Base-by-base conservation (phyloP, 169 alveolate species). In the Cryptosporidium viatorum region DNA sequence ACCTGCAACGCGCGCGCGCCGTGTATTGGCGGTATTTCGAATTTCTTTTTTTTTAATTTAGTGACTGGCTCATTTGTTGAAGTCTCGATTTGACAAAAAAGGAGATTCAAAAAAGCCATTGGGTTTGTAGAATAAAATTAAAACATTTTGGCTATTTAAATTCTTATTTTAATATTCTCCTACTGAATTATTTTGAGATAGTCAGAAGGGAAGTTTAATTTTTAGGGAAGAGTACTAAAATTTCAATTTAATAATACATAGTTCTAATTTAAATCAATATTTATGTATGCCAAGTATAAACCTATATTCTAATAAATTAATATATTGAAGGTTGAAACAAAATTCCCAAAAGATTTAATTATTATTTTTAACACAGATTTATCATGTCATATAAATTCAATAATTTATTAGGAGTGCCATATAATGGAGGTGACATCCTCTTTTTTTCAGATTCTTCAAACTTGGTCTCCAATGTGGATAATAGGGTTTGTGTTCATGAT, bases 381-480 rank as follows among this genome's bases (percentile, higher is more conserved):
- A 74, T 23, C 29, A 74, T 74, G 86, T 35, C 51, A 29, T 80
- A 80, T 14, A 59, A 80, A 80, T 80, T 80, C 41, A 80, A 65
- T 43, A 80, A 80, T 80, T 21, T 80, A 29, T 29, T 80, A 18
- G 89, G 89, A 35, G 74, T 65, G 6, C 75, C 89, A 16, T 80
- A 80, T 29, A 80, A 59, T 80, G 74, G 89, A 59, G 89, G 89
- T 37, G 89, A 80, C 3, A 37, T 80, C 5, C 35, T 80, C 7
- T 80, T 80, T 80, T 45, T 43, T 23, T 62, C 73, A 31, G 75
- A 65, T 23, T 59, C 69, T 10, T 62, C 67, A 10, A 62, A 93
- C 31, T 80, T 95, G 37, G 60, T 95, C 67, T 94, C 95, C 31
- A 97, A 96, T 2, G 96, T 95, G 37, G 96, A 93, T 67, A 95